Percentiles rank a stretch among this genome's conserved stretches.
phyloP scores from a whole-genome alignment of 2,329 filamentous ascomycete species.

The Pyrenochaeta sp. region DNA sequence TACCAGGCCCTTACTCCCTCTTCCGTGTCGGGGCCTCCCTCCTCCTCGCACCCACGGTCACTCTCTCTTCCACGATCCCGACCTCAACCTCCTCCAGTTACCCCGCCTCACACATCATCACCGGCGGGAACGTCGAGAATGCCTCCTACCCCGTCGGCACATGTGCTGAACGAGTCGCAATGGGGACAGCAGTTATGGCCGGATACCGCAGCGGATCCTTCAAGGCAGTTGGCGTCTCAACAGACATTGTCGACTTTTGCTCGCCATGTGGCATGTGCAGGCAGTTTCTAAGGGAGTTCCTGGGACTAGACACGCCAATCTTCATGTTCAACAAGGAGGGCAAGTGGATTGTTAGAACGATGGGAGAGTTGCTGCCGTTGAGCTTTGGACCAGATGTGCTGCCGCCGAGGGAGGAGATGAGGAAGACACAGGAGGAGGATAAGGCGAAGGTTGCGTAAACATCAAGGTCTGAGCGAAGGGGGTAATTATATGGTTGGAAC shows the following conservation, averaged over 20 bases:
- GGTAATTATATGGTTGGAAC: no score
- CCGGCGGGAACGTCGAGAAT: slow-evolving; percentile 84
- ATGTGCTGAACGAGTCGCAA: slow-evolving; percentile 88
- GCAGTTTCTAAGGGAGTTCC: slow-evolving; percentile 71
- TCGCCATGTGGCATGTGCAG: slow-evolving; percentile 93
- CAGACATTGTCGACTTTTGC: slow-evolving; percentile 67
- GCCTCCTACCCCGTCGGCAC: slow-evolving; percentile 93
- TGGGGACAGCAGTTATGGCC: slow-evolving; percentile 77
- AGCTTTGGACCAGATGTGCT: slow-evolving; percentile 63
- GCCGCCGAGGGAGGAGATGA: slow-evolving; percentile 45
- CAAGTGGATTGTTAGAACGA: slow-evolving; percentile 72
- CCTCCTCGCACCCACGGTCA: slow-evolving; percentile 55
- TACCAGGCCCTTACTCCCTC: slow-evolving; percentile 79
- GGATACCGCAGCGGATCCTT: slow-evolving; percentile 56
- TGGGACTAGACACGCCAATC: slow-evolving; percentile 68
- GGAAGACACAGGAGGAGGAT: slow-evolving; percentile 36
- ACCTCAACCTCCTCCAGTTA: slow-evolving; percentile 6
- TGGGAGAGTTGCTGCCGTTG: slow-evolving; percentile 68
- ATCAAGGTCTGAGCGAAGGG: not conserved
- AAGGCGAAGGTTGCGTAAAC: slow-evolving; percentile 29
- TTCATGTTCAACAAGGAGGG: slow-evolving; percentile 92
- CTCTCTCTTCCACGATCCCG: slow-evolving; percentile 9
- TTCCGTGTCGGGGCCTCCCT: slow-evolving; percentile 90
- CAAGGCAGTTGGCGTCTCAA: slow-evolving; percentile 83
- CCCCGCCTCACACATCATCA: slow-evolving; percentile 57